phyloP scores from a whole-genome alignment of 345 rosid species.

The Citrus hindsii region DNA sequence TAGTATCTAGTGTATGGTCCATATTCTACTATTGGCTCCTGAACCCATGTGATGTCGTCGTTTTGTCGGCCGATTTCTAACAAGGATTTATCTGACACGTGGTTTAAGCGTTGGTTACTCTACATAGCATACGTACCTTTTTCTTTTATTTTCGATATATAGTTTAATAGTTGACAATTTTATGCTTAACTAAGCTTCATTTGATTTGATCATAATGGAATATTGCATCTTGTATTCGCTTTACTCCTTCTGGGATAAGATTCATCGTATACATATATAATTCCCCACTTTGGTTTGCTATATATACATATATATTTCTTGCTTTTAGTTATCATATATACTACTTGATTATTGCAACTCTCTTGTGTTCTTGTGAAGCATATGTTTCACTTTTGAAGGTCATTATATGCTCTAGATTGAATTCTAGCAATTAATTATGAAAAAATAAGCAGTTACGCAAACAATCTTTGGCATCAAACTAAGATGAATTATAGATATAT shows the following conservation, averaged over 20 bases:
- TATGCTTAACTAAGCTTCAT: no score
- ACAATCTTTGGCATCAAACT: background rate
- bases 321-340: no score
- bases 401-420: background rate
- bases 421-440: background rate
- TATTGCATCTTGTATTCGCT: background rate
- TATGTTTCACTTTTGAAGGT: background rate
- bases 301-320: background rate
- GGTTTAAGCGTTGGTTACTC: background rate
- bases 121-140: no score
- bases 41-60: background rate
- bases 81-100: background rate
- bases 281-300: background rate
- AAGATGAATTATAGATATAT: no score
- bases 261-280: background rate
- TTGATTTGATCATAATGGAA: no score
- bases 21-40: background rate
- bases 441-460: background rate
- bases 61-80: constrained; percentile 4
- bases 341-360: no score
- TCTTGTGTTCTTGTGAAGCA: background rate
- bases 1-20: background rate
- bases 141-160: background rate
- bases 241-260: background rate
- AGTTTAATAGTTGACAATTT: background rate